Evolutionary conservation across 306 rosid species (phyloP).

Genomic region (Cucumis melo): DNA sequence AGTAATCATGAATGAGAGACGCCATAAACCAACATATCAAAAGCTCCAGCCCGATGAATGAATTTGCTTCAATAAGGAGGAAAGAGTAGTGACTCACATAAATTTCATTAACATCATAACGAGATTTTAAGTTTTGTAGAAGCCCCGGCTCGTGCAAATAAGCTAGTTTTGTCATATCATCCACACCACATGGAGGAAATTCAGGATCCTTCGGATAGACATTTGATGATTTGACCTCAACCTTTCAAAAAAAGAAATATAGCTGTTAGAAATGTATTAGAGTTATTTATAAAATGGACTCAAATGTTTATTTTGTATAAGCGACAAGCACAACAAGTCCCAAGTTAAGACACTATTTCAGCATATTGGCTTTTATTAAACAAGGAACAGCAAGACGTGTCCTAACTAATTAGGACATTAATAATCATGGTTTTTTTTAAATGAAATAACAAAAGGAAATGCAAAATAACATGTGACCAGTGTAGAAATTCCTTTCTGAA

Average conservation of each 20-base stretch:
- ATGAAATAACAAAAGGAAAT: background rate
- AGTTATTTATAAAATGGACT: background rate
- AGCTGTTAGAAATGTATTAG: background rate
- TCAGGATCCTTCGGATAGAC: conserved; percentile 88
- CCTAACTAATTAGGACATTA: background rate
- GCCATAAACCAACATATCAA: background rate
- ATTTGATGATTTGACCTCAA: conserved; percentile 39
- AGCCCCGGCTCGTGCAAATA: conserved; percentile 96
- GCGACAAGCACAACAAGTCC: background rate
- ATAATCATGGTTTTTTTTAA: background rate
- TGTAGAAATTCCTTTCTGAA: background rate
- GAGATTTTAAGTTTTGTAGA: conserved; percentile 55
- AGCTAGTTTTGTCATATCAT: conserved; percentile 93
- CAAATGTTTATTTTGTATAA: background rate
- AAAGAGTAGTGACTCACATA: conserved; percentile 44
- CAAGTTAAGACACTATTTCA: background rate
- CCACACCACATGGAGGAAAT: conserved; percentile 72
- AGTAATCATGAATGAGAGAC: background rate
- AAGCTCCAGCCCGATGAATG: background rate
- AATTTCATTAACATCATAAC: conserved; percentile 57
- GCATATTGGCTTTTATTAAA: background rate
- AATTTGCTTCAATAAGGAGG: background rate
- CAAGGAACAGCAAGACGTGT: background rate
- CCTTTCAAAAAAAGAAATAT: conserved; percentile 23
- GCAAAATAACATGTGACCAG: background rate